Percentiles rank a stretch among this genome's conserved stretches.
Conservation (phyloP, 768 basidiomycete genomes). For the Lyophyllum semitale region DNA sequence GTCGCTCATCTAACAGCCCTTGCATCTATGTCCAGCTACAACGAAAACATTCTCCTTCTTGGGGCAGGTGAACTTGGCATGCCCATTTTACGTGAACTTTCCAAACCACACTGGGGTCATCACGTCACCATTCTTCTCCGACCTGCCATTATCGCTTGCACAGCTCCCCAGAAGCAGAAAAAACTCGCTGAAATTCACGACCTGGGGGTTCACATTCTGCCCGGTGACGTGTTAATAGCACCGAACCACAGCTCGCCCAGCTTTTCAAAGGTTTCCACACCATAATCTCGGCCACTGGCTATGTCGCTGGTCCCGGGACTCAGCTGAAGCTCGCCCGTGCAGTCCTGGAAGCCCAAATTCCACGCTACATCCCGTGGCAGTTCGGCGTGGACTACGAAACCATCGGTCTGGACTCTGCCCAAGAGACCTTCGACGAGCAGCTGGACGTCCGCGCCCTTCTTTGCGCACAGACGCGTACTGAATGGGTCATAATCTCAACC, state of each 20-base stretch:
- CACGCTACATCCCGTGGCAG: conserved; percentile 35
- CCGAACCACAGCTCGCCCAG: conserved; percentile 13
- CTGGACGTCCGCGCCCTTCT: conserved; percentile 32
- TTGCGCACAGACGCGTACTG: conserved; percentile 21
- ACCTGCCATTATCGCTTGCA: conserved; percentile 7
- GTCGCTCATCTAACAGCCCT: too few species aligned
- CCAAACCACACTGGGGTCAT: background rate
- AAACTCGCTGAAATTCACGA: conserved; percentile 6
- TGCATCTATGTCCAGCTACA: background rate
- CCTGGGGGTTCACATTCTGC: conserved; percentile 16
- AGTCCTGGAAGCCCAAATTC: conserved; percentile 23
- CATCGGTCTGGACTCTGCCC: conserved; percentile 28
- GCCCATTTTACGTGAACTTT: conserved; percentile 18
- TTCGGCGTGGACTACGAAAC: conserved; percentile 37
- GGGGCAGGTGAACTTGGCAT: conserved; percentile 29
- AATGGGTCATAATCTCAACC: conserved; percentile 31
- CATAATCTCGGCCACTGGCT: conserved; percentile 26
- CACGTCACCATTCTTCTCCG: conserved; percentile 21
- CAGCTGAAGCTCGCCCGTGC: conserved; percentile 29
- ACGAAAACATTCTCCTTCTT: conserved; percentile 21
- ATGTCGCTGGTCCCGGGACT: conserved; percentile 21
- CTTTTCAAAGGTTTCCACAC: conserved; percentile 21
- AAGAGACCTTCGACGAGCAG: conserved; percentile 35
- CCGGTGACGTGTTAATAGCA: conserved; percentile 18
- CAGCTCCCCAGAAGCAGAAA: conserved; percentile 10